phyloP scores from a whole-genome alignment of 2,329 filamentous ascomycete genomes.

The Drechslerella dactyloides region DNA sequence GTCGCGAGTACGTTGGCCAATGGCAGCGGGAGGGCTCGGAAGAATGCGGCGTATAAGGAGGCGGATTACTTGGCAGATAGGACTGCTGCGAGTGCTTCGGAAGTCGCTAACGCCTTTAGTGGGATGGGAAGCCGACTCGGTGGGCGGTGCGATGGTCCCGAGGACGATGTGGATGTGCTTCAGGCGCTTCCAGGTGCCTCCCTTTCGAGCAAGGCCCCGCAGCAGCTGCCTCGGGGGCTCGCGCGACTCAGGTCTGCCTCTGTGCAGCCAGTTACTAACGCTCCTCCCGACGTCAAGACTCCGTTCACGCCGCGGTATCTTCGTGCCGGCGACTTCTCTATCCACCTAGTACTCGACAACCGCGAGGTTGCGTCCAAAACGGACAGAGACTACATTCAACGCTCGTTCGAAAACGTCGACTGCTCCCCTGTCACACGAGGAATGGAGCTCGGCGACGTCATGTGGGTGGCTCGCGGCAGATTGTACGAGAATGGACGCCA shows the following conservation, averaged over 20 bases:
- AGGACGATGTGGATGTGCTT: conserved; percentile 44
- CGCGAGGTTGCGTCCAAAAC: conserved; percentile 73
- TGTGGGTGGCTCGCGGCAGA: conserved; percentile 76
- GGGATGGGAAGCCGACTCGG: conserved; percentile 4
- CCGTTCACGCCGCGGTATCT: conserved; percentile 67
- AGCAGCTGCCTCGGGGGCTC: conserved; percentile 15
- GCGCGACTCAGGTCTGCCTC: conserved; percentile 26
- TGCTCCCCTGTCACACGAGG: conserved; percentile 71
- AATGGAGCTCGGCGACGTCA: conserved; percentile 74
- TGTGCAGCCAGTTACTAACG: conserved; percentile 43
- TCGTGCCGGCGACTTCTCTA: conserved; percentile 70
- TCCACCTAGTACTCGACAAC: conserved; percentile 75
- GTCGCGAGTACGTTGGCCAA: conserved; percentile 13
- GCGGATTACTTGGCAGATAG: conserved; percentile 17
- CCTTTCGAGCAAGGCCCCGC: not conserved
- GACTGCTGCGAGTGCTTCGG: conserved; percentile 22
- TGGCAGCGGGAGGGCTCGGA: conserved; percentile 4
- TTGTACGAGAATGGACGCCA: conserved; percentile 57
- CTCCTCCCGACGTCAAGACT: conserved; percentile 54
- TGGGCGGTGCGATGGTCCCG: not conserved
- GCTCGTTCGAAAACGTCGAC: conserved; percentile 71
- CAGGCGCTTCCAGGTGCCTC: conserved; percentile 13
- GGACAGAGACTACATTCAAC: conserved; percentile 78
- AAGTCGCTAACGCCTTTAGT: conserved; percentile 19
- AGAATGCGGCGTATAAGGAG: conserved; percentile 9